Conservation (phyloP, 2,329 filamentous ascomycete genomes). For the Cadophora malorum region DNA sequence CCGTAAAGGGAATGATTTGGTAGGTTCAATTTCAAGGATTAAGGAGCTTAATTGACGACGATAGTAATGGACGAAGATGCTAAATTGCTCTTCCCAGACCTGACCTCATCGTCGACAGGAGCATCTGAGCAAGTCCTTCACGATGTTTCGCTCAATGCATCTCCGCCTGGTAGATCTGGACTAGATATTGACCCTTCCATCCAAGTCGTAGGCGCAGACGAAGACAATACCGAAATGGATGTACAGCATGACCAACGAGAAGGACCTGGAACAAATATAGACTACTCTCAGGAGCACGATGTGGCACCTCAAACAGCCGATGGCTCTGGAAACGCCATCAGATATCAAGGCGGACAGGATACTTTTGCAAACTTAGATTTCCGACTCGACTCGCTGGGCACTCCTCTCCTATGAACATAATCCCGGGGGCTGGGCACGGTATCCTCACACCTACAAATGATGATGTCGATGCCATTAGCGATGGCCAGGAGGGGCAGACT, state of each 20-base stretch:
- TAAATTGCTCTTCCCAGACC: background rate
- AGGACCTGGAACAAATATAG: no score
- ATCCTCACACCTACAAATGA: background rate
- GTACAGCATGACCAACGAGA: no score
- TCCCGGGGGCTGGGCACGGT: background rate
- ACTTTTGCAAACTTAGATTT: background rate
- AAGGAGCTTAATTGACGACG: background rate
- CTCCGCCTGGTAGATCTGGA: background rate
- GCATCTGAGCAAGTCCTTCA: background rate
- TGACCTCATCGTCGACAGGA: background rate
- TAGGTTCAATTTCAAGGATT: background rate
- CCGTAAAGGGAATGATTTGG: background rate
- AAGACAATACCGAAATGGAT: no score
- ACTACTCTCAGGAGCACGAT: no score
- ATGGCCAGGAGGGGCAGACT: no score
- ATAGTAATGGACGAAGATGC: background rate
- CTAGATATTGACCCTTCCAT: background rate
- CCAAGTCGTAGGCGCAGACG: no score
- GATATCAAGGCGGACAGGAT: background rate
- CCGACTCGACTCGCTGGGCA: no score
- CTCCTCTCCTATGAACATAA: background rate
- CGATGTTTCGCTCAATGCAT: background rate
- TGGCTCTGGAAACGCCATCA: background rate
- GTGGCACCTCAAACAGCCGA: no score
- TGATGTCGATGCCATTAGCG: background rate